phyloP scores from a whole-genome alignment of 306 rosid genomes.

The Mimosa bimucronata region DNA sequence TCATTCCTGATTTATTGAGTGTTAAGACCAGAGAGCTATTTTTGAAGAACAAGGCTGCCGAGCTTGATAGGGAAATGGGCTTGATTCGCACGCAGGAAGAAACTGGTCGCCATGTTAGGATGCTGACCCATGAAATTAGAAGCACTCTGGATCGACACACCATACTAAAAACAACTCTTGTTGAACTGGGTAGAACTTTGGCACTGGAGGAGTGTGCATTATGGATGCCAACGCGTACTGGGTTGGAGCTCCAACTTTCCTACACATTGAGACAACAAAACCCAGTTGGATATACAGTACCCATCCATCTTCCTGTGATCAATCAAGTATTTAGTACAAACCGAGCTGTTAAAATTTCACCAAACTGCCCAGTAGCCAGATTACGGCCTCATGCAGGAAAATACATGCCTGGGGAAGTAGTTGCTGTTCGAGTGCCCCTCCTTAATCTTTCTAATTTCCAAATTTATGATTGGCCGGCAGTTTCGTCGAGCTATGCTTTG shows the following conservation, averaged over 20 bases:
- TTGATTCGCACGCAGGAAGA: slow-evolving; percentile 80
- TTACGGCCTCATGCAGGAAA: slow-evolving; percentile 72
- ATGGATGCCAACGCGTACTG: slow-evolving; percentile 98
- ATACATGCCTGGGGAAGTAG: slow-evolving; percentile 81
- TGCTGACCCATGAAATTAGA: slow-evolving; percentile 82
- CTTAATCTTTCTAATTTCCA: slow-evolving; percentile 94
- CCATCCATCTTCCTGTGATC: slow-evolving; percentile 91
- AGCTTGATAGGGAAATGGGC: slow-evolving; percentile 86
- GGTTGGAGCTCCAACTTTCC: slow-evolving; percentile 94
- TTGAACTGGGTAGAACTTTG: slow-evolving; percentile 85
- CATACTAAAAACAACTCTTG: slow-evolving; percentile 72
- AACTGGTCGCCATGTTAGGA: slow-evolving; percentile 84
- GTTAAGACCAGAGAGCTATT: slow-evolving; percentile 75
- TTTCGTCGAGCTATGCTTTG: slow-evolving; percentile 88
- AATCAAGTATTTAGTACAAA: slow-evolving; percentile 81
- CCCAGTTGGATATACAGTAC: slow-evolving; percentile 89
- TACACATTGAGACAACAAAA: slow-evolving; percentile 94
- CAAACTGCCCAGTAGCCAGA: slow-evolving; percentile 86
- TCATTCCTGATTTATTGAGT: slow-evolving; percentile 80
- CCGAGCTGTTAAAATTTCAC: slow-evolving; percentile 70
- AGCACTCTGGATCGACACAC: slow-evolving; percentile 82
- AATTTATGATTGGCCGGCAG: slow-evolving; percentile 97
- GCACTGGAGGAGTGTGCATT: slow-evolving; percentile 94
- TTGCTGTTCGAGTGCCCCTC: slow-evolving; percentile 95
- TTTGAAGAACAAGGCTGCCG: slow-evolving; percentile 82